Evolutionary conservation across 371 early-diverging fungal genomes (phyloP), one percentile per base, ranked within the genome.

Genomic region (Haplosporangium sp.): DNA sequence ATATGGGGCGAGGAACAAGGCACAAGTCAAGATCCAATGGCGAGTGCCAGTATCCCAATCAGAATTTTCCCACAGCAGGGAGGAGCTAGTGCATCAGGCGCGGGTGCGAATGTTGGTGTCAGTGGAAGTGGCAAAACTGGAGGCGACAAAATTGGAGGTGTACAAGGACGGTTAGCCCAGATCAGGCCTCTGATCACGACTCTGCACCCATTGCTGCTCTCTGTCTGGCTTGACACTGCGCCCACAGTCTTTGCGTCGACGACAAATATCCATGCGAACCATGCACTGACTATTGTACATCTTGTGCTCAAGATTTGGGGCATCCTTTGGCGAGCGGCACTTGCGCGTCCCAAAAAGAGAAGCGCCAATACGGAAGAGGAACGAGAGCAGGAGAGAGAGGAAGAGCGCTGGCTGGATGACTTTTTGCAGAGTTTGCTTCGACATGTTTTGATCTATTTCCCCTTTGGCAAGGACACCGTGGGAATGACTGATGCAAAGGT

Each of bases 141-240:
- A 14, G 67, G 42, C 16, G 69, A 67, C 18, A 63, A 56, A n/a
- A 47, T 74, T n/a, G 70, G 69, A n/a, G 80, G 70, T 23, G 65
- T 63, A 9, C 74, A 74, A 18, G 69, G 67, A 0, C 55, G 74
- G 20, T 51, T 81, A 4, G 43, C 69, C 0, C 63, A 68, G 52
- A 66, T 75, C n/a, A 69, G 83, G 81, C 60, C 76, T 16, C 74
- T 88, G 47, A 85, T 88, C 21, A 76, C 86, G 12, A 84, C 85
- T 3, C 83, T 89, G 18, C 86, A 89, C 67, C 91, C 92, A 20
- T 80, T 90, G 50, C 74, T 94, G 42, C 85, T 91, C 14, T 89
- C 90, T 5, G 80, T 88, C 0, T 94, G 94, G 93, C 70, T 93
- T 14, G 94, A 94, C 65, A 83, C 91, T 29, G 90, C 91, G 0